Conservation (phyloP, 108 stramenopile genomes). For the Nannochloropsis oceanica region DNA sequence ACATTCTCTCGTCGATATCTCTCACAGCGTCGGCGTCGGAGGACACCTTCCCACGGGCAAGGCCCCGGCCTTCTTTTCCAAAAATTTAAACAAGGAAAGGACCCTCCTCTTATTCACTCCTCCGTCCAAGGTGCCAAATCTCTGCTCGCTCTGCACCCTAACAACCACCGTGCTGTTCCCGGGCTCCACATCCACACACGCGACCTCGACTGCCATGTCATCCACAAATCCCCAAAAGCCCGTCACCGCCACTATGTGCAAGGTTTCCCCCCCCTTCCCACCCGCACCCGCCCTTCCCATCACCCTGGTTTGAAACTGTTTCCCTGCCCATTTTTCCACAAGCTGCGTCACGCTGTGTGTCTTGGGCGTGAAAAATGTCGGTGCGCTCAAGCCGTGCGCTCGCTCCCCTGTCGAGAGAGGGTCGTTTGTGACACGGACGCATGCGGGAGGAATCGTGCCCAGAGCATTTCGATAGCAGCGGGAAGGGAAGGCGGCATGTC, state of each 20-base stretch:
- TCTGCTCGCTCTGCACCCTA: background rate
- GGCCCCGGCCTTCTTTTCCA: background rate
- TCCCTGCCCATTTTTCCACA: no score
- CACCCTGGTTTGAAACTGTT: no score
- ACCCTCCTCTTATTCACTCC: background rate
- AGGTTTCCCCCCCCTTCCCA: no score
- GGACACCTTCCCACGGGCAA: background rate
- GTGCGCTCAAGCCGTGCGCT: background rate
- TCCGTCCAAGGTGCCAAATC: background rate
- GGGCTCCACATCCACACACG: background rate
- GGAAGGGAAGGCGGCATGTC: background rate
- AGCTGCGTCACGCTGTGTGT: no score
- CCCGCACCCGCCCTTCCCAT: no score
- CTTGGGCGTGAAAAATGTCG: background rate
- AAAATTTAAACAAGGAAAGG: background rate
- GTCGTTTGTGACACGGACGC: background rate
- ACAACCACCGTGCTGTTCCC: background rate
- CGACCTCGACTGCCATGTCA: background rate
- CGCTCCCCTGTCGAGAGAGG: background rate
- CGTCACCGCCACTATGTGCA: background rate
- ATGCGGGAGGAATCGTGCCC: background rate
- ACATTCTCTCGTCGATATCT: background rate
- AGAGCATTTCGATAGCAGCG: background rate
- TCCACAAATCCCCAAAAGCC: background rate
- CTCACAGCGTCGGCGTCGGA: background rate